Percentiles rank a stretch among this genome's conserved stretches.
phyloP scores from a whole-genome alignment of 2,329 filamentous ascomycete genomes.

The Bipolaris gigantea region DNA sequence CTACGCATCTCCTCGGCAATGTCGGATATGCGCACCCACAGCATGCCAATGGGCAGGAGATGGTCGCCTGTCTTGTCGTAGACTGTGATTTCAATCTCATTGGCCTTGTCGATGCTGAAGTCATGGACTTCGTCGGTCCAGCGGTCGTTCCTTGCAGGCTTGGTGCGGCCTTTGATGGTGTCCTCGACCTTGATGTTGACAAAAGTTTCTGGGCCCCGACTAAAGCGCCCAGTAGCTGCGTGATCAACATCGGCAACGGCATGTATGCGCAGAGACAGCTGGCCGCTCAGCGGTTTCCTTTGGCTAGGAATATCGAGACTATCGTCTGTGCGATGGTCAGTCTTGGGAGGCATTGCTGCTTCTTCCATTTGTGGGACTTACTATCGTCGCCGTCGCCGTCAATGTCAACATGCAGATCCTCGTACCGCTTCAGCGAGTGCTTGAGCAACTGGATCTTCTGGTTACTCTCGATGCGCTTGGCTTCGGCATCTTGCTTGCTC shows the following conservation, averaged over 20 bases:
- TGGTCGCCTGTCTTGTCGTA: slow-evolving; percentile 93
- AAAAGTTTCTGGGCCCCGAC: slow-evolving; percentile 90
- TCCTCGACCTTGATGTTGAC: slow-evolving; percentile 97
- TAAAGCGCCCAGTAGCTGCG: slow-evolving; percentile 77
- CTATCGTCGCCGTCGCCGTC: slow-evolving; percentile 80
- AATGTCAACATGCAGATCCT: slow-evolving; percentile 94
- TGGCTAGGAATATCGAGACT: slow-evolving; percentile 94
- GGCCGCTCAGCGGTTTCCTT: slow-evolving; percentile 91
- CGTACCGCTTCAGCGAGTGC: slow-evolving; percentile 94
- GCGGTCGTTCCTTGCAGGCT: slow-evolving; percentile 78
- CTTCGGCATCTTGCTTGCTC: slow-evolving; percentile 90
- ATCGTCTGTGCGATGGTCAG: slow-evolving; percentile 68
- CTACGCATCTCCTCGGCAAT: slow-evolving; percentile 96
- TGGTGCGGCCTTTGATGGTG: slow-evolving; percentile 83
- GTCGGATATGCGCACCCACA: slow-evolving; percentile 96
- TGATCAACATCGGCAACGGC: slow-evolving; percentile 95
- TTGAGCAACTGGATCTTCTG: slow-evolving; percentile 96
- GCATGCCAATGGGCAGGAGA: slow-evolving; percentile 86
- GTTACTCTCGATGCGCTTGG: slow-evolving; percentile 87
- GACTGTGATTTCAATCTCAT: slow-evolving; percentile 95
- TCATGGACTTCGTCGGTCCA: slow-evolving; percentile 93
- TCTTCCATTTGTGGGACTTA: slow-evolving; percentile 50
- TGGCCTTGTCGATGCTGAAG: slow-evolving; percentile 95
- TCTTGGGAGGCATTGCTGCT: not conserved
- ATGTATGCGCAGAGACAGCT: slow-evolving; percentile 81